Evolutionary conservation across 345 rosid species (phyloP).

Genomic region (Capsella bursapastoris): DNA sequence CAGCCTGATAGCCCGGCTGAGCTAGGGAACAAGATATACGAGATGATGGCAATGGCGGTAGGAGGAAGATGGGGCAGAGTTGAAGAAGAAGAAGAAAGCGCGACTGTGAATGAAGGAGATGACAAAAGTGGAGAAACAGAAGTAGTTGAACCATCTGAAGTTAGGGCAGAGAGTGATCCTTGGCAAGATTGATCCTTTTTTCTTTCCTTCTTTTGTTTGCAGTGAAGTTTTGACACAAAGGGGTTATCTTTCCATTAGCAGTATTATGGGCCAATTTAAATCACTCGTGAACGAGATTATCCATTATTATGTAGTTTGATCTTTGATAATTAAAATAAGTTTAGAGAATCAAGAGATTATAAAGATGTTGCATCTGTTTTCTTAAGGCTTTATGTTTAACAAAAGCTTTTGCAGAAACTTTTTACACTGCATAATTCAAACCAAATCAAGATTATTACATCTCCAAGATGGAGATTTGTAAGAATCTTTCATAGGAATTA

Average conservation of each 20-base stretch:
- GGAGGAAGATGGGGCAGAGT: slow-evolving; percentile 98
- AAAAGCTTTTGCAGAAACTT: too few species aligned
- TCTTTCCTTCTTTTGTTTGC: not conserved
- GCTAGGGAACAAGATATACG: slow-evolving; percentile 92
- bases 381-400: too few species aligned
- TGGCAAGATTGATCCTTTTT: slow-evolving; percentile 61
- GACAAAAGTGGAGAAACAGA: slow-evolving; percentile 50
- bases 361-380: too few species aligned
- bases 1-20: slow-evolving; percentile 99
- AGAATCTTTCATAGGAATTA: too few species aligned
- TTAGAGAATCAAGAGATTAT: too few species aligned
- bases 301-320: slow-evolving; percentile 1
- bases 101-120: slow-evolving; percentile 29
- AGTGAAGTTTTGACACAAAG: slow-evolving; percentile 29
- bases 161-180: slow-evolving; percentile 83
- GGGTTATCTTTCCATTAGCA: slow-evolving; percentile 21
- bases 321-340: not conserved
- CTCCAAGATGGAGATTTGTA: too few species aligned
- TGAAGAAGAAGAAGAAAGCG: slow-evolving; percentile 52
- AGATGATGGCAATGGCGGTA: slow-evolving; percentile 98
- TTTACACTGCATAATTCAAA: too few species aligned
- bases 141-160: slow-evolving; percentile 94
- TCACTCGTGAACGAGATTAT: not conserved
- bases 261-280: slow-evolving; percentile 25
- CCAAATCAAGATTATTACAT: too few species aligned